Evolutionary conservation across 2,329 filamentous ascomycete genomes (phyloP).

Genomic region (Claviceps pazoutovae): DNA sequence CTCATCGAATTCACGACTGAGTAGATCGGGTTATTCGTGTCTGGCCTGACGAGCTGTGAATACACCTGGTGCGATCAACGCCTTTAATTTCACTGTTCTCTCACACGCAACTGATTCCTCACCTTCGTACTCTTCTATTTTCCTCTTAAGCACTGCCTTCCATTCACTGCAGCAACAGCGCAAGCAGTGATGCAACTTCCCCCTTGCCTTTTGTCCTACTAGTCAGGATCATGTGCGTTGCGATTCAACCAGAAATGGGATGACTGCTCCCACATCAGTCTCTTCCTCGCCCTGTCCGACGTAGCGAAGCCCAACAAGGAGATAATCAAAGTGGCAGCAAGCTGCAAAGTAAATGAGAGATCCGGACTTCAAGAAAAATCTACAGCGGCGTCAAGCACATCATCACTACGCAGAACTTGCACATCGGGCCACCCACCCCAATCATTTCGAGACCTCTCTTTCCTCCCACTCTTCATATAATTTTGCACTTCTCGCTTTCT

Average conservation of each 20-base stretch:
- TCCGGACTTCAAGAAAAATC: slow-evolving; percentile 25
- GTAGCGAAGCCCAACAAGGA: slow-evolving; percentile 21
- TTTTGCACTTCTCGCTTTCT: background rate
- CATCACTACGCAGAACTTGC: slow-evolving; percentile 6
- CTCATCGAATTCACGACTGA: slow-evolving; percentile 18
- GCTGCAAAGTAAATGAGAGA: slow-evolving; percentile 15
- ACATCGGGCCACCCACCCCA: background rate
- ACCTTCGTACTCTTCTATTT: background rate
- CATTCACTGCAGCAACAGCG: background rate
- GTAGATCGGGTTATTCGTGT: slow-evolving; percentile 24
- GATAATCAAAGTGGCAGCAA: slow-evolving; percentile 16
- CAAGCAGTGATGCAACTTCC: background rate
- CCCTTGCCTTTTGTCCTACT: background rate
- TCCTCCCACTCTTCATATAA: slow-evolving; percentile 1
- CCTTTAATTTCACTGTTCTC: slow-evolving; percentile 18
- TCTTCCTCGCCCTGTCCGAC: slow-evolving; percentile 24
- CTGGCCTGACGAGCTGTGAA: slow-evolving; percentile 22
- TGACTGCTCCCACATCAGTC: slow-evolving; percentile 23
- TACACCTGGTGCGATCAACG: slow-evolving; percentile 24
- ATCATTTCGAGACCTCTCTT: background rate
- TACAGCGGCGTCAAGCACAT: slow-evolving; percentile 24
- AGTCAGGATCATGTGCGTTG: background rate
- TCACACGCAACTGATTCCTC: background rate
- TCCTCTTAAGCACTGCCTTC: background rate
- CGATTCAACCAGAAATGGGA: slow-evolving; percentile 14